Evolutionary conservation across 179 eudicot genomes (phyloP), one percentile per base, ranked within the genome.

Genomic region (Silene noctiflora): DNA sequence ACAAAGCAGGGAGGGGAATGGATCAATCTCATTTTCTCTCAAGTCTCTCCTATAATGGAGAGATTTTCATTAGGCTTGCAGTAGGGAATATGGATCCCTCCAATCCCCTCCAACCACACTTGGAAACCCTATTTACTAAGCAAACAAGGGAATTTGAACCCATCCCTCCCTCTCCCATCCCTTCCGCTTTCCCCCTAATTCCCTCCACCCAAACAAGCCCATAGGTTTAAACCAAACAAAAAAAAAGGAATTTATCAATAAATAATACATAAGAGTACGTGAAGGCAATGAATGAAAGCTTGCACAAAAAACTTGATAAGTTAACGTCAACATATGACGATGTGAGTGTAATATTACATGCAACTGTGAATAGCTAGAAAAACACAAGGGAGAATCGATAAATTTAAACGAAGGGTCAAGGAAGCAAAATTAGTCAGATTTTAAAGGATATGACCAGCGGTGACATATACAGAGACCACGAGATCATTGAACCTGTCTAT

Each of bases 361-460:
- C 66, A 60, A 68, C 25, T 2, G 31, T 48, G 63, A 2, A 35
- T 73, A 12, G 20, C 16, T 27, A 10, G n/a, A 35, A 39, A 7
- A 3, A 4, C 5, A 39, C 46, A 22, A 73, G 69, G 33, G 16
- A 21, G 16, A 71, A 61, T 66, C 48, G 62, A 14, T 56, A 62
- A 31, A 31, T 7, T 63, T 5, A 56, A 56, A 4, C 1, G 60
- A 56, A 9, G 20, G 60, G 60, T 2, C 0, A 21, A 56, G 60
- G 16, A 16, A 74, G 17, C 11, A 29, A 33, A 48, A 17, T 56
- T 56, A 56, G 20, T 42, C 42, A 70, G 56, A 27, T 71, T 61
- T 72, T 69, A 19, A 82, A 93, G 99, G 99, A 95, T 95, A 95
- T 95, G 95, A 85, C 97, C 99, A 24, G 97, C 97, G 69, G 99